phyloP scores from a whole-genome alignment of 495 filamentous ascomycete genomes.

The Talaromyces adpressus region DNA sequence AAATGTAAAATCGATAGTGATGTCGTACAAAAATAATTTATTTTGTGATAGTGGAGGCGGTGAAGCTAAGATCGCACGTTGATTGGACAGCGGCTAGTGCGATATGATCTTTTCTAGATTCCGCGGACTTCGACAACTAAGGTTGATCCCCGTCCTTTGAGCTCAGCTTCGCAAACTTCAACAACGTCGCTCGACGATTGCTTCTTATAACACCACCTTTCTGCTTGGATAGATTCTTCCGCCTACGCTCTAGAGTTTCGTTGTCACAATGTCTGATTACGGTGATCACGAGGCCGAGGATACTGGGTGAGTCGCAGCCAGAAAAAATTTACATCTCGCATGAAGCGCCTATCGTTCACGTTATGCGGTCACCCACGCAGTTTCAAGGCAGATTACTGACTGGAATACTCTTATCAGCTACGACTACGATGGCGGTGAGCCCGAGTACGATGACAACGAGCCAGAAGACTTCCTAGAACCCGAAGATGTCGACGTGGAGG shows the following conservation, averaged over 20 bases:
- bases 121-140: slow-evolving; percentile 1
- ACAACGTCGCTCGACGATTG: neutral
- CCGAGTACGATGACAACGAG: slow-evolving; percentile 60
- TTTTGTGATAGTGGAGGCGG: slow-evolving; percentile 7
- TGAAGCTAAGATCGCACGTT: neutral
- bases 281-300: slow-evolving; percentile 63
- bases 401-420: slow-evolving; percentile 24
- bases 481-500: slow-evolving; percentile 33
- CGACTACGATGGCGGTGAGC: slow-evolving; percentile 52
- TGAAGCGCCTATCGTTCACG: neutral
- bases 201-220: neutral
- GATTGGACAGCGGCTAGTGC: neutral
- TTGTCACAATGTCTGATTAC: slow-evolving; percentile 74
- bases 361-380: neutral
- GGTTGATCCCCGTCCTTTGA: neutral
- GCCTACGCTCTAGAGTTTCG: neutral
- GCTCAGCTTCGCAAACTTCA: neutral
- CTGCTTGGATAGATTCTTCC: neutral
- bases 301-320: slow-evolving; percentile 23
- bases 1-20: neutral
- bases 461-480: slow-evolving; percentile 47
- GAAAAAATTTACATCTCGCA: neutral
- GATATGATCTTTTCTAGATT: slow-evolving; percentile 1
- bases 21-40: neutral
- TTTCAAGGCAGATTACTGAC: slow-evolving; percentile 12